Conservation (phyloP, 306 rosid species). For the Cicer pinnatifidum region DNA sequence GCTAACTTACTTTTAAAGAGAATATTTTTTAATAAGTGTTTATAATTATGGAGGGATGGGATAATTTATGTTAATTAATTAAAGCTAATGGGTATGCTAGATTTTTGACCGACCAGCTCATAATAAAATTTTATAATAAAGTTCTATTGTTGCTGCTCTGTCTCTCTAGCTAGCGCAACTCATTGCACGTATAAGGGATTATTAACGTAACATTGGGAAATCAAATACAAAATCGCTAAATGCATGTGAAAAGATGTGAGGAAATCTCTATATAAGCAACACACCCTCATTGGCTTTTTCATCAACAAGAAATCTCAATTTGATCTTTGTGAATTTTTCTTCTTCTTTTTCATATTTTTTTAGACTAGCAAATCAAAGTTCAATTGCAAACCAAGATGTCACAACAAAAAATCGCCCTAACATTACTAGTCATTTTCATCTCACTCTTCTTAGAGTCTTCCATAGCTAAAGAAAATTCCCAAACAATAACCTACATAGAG, state of each 20-base stretch:
- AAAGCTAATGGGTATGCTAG: too few relatives aligned
- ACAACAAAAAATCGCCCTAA: constrained; percentile 40
- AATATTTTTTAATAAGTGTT: too few relatives aligned
- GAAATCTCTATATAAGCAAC: constrained; percentile 42
- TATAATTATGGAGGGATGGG: too few relatives aligned
- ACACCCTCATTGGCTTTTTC: constrained; percentile 17
- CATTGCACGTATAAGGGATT: background rate
- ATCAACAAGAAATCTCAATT: background rate
- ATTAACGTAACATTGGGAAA: background rate
- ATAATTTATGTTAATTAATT: too few relatives aligned
- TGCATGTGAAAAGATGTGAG: constrained; percentile 35
- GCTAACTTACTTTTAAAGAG: too few relatives aligned
- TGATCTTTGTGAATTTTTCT: background rate
- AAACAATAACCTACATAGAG: constrained; percentile 46
- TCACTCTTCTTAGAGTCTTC: constrained; percentile 45
- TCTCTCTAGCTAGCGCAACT: too few relatives aligned
- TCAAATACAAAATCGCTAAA: background rate
- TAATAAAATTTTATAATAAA: too few relatives aligned
- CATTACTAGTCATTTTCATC: constrained; percentile 37
- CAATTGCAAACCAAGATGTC: constrained; percentile 48
- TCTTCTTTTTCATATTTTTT: background rate
- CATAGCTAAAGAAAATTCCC: constrained; percentile 14
- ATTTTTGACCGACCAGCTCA: too few relatives aligned
- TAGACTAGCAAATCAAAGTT: background rate
- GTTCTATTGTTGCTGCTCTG: too few relatives aligned